Percentiles rank a stretch among this genome's conserved stretches.
phyloP scores from a whole-genome alignment of 208 protist species.

The Trypanosoma platydactyli region DNA sequence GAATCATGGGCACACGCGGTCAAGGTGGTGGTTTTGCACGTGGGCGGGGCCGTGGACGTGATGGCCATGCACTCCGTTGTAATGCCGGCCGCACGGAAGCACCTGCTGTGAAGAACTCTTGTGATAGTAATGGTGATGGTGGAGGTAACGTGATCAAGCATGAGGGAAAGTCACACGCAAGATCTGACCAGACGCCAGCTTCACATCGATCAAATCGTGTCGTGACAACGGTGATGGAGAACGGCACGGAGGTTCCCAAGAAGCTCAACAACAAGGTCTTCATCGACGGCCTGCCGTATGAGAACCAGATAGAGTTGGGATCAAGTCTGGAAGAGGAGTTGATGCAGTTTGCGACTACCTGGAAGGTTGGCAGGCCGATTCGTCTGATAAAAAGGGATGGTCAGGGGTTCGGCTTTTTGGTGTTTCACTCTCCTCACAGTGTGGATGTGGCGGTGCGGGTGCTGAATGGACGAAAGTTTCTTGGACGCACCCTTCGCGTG shows the following conservation, averaged over 20 bases:
- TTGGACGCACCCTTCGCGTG: conserved; percentile 82
- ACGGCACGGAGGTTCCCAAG: conserved; percentile 76
- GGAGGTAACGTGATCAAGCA: not conserved
- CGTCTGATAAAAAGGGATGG: conserved; percentile 88
- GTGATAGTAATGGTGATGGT: conserved; percentile 13
- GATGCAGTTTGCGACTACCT: conserved; percentile 73
- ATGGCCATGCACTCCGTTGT: conserved; percentile 13
- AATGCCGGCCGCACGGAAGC: not conserved
- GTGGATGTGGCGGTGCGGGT: conserved; percentile 81
- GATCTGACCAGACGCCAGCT: not conserved
- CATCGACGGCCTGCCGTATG: conserved; percentile 88
- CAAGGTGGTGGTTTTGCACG: conserved; percentile 11
- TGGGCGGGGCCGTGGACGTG: conserved; percentile 19
- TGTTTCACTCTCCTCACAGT: conserved; percentile 86
- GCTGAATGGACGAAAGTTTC: conserved; percentile 88
- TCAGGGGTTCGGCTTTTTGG: conserved; percentile 90
- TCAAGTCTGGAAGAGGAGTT: conserved; percentile 81
- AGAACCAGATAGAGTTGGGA: conserved; percentile 49
- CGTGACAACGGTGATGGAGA: conserved; percentile 66
- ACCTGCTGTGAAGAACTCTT: not conserved
- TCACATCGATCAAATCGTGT: conserved; percentile 22
- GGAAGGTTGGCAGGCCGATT: conserved; percentile 85
- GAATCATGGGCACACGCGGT: not conserved
- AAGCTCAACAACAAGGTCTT: conserved; percentile 91
- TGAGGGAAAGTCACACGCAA: not conserved